Conservation (phyloP, 306 rosid species). For the Astragalus glycyphyllos region DNA sequence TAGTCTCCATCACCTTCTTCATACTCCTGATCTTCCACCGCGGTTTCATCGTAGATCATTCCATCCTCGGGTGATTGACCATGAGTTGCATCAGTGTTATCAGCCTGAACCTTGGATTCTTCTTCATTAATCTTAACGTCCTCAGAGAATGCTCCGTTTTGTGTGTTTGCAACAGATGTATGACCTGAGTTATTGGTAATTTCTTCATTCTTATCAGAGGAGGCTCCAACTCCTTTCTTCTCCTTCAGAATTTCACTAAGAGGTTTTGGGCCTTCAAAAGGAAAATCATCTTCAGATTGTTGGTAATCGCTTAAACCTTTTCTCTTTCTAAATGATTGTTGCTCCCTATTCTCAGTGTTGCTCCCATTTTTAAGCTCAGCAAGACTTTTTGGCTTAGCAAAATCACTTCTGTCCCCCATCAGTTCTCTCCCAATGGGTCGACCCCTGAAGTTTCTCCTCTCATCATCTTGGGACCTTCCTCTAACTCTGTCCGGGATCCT, state of each 20-base stretch:
- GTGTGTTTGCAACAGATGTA: slow-evolving; percentile 23
- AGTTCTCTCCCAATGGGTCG: slow-evolving; percentile 54
- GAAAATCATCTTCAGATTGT: slow-evolving; percentile 59
- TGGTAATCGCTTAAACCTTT: slow-evolving; percentile 52
- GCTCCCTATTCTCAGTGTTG: slow-evolving; percentile 57
- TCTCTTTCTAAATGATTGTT: slow-evolving; percentile 61
- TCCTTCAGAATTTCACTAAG: slow-evolving; percentile 91
- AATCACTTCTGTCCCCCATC: slow-evolving; percentile 52
- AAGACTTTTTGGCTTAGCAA: slow-evolving; percentile 72
- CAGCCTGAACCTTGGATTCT: slow-evolving; percentile 52
- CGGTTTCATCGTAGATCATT: slow-evolving; percentile 55
- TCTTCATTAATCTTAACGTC: slow-evolving; percentile 40
- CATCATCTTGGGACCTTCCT: slow-evolving; percentile 72
- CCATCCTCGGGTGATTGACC: slow-evolving; percentile 68
- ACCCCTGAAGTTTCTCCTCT: slow-evolving; percentile 58
- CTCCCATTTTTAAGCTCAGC: slow-evolving; percentile 68
- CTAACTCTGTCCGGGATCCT: slow-evolving; percentile 75
- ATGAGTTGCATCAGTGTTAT: slow-evolving; percentile 42
- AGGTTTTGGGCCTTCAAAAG: slow-evolving; percentile 91
- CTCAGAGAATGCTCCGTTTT: slow-evolving; percentile 40
- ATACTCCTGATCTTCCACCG: slow-evolving; percentile 66
- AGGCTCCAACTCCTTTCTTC: slow-evolving; percentile 64
- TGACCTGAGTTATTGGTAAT: slow-evolving; percentile 39
- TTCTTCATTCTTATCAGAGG: slow-evolving; percentile 47
- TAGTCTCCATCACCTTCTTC: slow-evolving; percentile 79